Base-by-base conservation (phyloP, 1,284 basidiomycete genomes). In the Coniophora puteana region DNA sequence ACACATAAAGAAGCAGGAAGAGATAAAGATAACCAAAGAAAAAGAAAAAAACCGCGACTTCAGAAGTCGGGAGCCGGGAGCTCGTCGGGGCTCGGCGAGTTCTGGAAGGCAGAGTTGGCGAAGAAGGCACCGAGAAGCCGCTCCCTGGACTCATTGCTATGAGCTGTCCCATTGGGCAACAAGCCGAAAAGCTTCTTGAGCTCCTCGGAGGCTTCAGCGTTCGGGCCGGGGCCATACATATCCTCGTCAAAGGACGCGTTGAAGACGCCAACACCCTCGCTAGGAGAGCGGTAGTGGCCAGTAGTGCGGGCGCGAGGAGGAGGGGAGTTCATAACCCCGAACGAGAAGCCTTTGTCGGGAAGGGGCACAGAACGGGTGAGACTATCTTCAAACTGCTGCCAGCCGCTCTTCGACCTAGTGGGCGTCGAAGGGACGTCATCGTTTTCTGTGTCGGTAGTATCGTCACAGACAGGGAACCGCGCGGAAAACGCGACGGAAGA, bases 61-160 rank as follows among this genome's bases (percentile, higher is more conserved):
- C 60, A 74, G 55, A 83, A 80, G 45, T 71, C 65, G 40, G 82
- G 83, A 48, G 77, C 74, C 33, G 83, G 83, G 35, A 87, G 64
- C 54, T 85, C 83, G 43, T 87, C 84, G 39, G 83, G 83, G 53
- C 79, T 84, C 10, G 83, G 83, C 45, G 83, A 85, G 66, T 85
- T 87, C 71, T 87, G 84, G 75, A 86, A 87, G 53, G 72, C 69
- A 27, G 83, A 86, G 53, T 81, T 85, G 49, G 84, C 84, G 57
- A 82, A 87, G 56, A 76, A 83, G 7, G 71, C 74, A 25, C 62
- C n/a, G n/a, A n/a, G n/a, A n/a, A n/a, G n/a, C n/a, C n/a, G n/a
- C n/a, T n/a, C n/a, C n/a, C n/a, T n/a, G n/a, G n/a, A n/a, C n/a
- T n/a, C n/a, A n/a, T n/a, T n/a, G n/a, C n/a, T n/a, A n/a, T n/a